These are phyloP conservation scores for Physcia stellaris DNA, from an alignment of 495 filamentous ascomycete genomes.

Conservation along the genomic window DNA sequence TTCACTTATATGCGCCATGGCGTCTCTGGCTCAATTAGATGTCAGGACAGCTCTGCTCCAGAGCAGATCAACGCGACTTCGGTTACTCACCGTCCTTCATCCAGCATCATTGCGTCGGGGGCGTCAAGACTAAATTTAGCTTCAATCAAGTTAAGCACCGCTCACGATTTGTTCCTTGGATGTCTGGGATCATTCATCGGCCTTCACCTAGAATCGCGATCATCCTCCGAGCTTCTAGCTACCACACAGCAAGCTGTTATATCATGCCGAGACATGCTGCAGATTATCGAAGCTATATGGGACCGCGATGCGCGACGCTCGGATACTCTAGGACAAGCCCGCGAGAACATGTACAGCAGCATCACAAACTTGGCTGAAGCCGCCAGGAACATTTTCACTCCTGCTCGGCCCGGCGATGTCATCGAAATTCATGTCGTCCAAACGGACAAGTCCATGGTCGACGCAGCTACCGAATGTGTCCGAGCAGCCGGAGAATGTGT, in stretches of 20 bases:
- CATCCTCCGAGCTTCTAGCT: conserved; percentile 64
- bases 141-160: conserved; percentile 52
- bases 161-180: conserved; percentile 79
- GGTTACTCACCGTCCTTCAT: conserved; percentile 44
- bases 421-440: conserved; percentile 67
- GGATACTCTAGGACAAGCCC: conserved; percentile 50
- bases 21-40: too few species aligned
- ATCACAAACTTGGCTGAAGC: conserved; percentile 67
- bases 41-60: conserved; percentile 4
- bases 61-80: conserved; percentile 31
- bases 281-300: conserved; percentile 72
- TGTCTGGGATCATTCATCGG: conserved; percentile 87
- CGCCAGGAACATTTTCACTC: conserved; percentile 61
- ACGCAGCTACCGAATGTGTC: conserved; percentile 79
- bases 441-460: conserved; percentile 62
- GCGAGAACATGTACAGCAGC: conserved; percentile 64
- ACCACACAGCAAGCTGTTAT: conserved; percentile 66
- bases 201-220: conserved; percentile 77
- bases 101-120: conserved; percentile 30
- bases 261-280: conserved; percentile 63
- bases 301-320: conserved; percentile 57
- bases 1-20: too few species aligned
- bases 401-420: conserved; percentile 45
- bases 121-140: conserved; percentile 39
- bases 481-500: conserved; percentile 83